A percentile compares a stretch with the other conserved stretches of the same genome.
phyloP scores from a whole-genome alignment of 208 protist species.

The Trypanosoma congolense region DNA sequence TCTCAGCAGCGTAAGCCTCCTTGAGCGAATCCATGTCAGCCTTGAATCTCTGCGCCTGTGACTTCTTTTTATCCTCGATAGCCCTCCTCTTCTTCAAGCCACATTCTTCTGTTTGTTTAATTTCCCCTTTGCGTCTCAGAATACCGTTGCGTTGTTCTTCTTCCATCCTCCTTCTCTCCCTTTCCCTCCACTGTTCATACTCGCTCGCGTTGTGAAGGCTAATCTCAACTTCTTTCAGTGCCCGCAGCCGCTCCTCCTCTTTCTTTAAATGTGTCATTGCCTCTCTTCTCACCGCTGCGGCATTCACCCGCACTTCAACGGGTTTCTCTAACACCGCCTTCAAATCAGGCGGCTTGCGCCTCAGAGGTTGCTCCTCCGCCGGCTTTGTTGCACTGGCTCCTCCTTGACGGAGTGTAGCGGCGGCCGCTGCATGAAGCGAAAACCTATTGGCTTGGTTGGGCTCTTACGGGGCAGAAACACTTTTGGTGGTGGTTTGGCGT shows the following conservation, averaged over 20 bases:
- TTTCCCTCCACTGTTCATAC: slow-evolving; percentile 57
- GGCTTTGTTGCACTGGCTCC: not conserved
- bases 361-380: not conserved
- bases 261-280: slow-evolving; percentile 38
- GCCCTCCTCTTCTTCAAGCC: slow-evolving; percentile 7
- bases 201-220: slow-evolving; percentile 31
- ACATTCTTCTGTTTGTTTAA: slow-evolving; percentile 5
- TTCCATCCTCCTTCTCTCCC: slow-evolving; percentile 30
- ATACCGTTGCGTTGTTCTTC: slow-evolving; percentile 22
- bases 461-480: not conserved
- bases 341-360: not conserved
- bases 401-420: not conserved
- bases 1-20: slow-evolving; percentile 20
- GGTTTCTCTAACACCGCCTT: slow-evolving; percentile 29
- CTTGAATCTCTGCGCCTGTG: not conserved
- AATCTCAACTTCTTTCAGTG: slow-evolving; percentile 42
- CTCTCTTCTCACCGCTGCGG: slow-evolving; percentile 54
- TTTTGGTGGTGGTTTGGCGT: slow-evolving; percentile 5
- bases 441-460: slow-evolving; percentile 23
- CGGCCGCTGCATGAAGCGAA: slow-evolving; percentile 19
- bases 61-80: slow-evolving; percentile 14
- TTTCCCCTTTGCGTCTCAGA: slow-evolving; percentile 19
- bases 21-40: slow-evolving; percentile 7
- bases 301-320: slow-evolving; percentile 40
- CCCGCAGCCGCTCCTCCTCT: slow-evolving; percentile 28